Base-by-base conservation (phyloP, 2,329 filamentous ascomycete species). In the Stagonosporopsis vannaccii region DNA sequence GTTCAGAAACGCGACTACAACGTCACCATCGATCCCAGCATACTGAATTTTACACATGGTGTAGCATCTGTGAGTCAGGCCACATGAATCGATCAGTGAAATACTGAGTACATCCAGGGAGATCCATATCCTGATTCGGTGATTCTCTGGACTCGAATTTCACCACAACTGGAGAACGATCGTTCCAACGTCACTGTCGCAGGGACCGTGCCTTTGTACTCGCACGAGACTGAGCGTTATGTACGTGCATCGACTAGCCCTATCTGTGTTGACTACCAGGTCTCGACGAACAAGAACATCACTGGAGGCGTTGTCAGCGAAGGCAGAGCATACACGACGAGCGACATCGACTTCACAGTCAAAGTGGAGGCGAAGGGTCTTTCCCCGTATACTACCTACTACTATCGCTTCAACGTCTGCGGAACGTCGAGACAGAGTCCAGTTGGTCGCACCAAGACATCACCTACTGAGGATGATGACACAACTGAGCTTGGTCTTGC, bases 271-370 rank as follows among this genome's bases (percentile, higher is more conserved):
- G 80, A 87, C 32, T 92, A 86, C 80, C 83, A 82, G 54, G 82
- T 91, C 17, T 80, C 81, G 13, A 75, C 76, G 19, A 80, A 82
- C 62, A 69, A 80, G 45, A 72, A 77, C n/a, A 77, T 84, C 28
- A 74, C 75, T 11, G 51, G 52, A 19, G 63, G 78, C 1, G 76
- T 84, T 7, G 84, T 85, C 2, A 79, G 82, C 46, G 78, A 77
- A 1, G 89, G 89, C 5, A 83, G 76, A 32, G 87, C 82, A 1
- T 90, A 87, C 68, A 92, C 90, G 0, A 89, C 83, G 32, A 89
- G 85, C 1, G 89, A 92, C 69, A 85, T 92, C 43, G 90, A 92
- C 69, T 92, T 87, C 69, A 92, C 89, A 0, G 79, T 91, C 56
- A 91, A 87, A 81, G 84, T 90, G 13, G 88, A 91, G 72, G 89